A percentile compares a stretch with the other conserved stretches of the same genome.
Conservation (phyloP, 176 grass and related monocot species). For the Oryza meridionalis region DNA sequence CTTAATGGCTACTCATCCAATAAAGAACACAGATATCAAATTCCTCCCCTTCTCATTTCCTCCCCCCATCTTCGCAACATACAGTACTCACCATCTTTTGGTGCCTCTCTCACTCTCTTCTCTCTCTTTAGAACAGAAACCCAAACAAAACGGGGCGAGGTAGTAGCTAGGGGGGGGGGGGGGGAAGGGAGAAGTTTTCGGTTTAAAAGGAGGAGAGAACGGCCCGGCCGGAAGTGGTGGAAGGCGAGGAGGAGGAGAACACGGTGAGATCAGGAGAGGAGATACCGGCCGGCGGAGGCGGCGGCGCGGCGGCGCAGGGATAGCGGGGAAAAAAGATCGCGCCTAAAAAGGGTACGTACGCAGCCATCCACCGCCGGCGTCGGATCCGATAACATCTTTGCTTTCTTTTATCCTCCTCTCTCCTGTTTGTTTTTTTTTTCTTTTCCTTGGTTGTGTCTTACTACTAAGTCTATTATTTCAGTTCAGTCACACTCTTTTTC, state of each 20-base stretch:
- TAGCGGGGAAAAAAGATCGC: conserved; percentile 42
- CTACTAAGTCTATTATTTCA: background rate
- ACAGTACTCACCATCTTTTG: conserved; percentile 59
- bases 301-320: conserved; percentile 27
- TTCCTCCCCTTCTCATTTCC: conserved; percentile 43
- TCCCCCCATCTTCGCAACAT: conserved; percentile 47
- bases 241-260: conserved; percentile 19
- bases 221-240: conserved; percentile 19
- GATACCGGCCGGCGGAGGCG: conserved; percentile 23
- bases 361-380: conserved; percentile 42
- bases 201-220: conserved; percentile 29
- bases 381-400: conserved; percentile 44
- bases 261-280: conserved; percentile 5
- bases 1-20: conserved; percentile 44
- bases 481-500: conserved; percentile 36
- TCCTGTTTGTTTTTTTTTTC: background rate
- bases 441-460: conserved; percentile 5
- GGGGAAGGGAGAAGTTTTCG: background rate
- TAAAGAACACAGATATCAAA: conserved; percentile 52
- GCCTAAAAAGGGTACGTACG: conserved; percentile 45
- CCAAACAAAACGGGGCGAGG: conserved; percentile 9
- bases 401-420: conserved; percentile 29
- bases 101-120: conserved; percentile 33
- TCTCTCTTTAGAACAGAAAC: conserved; percentile 33
- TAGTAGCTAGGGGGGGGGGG: background rate